These are phyloP conservation scores for Tremellales sp. DNA, from an alignment of 1,284 basidiomycete species.

Conservation along the genomic window DNA sequence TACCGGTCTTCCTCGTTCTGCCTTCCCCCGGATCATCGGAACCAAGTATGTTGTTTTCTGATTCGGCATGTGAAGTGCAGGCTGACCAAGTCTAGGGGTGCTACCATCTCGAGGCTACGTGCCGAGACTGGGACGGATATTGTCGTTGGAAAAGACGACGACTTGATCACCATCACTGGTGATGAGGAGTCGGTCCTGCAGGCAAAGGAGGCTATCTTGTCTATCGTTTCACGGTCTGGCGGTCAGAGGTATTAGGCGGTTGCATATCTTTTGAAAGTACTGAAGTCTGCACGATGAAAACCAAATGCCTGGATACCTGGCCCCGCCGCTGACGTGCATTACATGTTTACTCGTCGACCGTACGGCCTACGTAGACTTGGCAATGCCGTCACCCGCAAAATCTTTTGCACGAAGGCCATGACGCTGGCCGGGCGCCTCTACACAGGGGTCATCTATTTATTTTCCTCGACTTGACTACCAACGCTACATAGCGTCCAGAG, in stretches of 20 bases:
- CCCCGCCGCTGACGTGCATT: too few species aligned
- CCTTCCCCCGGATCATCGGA: slow-evolving; percentile 74
- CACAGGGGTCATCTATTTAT: too few species aligned
- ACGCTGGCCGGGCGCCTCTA: too few species aligned
- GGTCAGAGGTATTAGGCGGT: slow-evolving; percentile 19
- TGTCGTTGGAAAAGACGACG: slow-evolving; percentile 78
- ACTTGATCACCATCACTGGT: slow-evolving; percentile 75
- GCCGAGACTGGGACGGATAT: slow-evolving; percentile 85
- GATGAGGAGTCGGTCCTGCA: slow-evolving; percentile 64
- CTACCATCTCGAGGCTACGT: slow-evolving; percentile 79
- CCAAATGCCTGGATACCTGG: too few species aligned
- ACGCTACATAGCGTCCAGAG: too few species aligned
- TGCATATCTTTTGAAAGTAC: too few species aligned
- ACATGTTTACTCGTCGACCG: too few species aligned
- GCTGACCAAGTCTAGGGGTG: slow-evolving; percentile 33
- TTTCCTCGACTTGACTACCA: too few species aligned
- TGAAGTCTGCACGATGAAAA: too few species aligned
- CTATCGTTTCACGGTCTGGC: slow-evolving; percentile 53
- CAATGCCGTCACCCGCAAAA: too few species aligned
- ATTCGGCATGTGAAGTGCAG: not conserved
- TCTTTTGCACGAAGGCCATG: too few species aligned
- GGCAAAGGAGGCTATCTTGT: slow-evolving; percentile 76
- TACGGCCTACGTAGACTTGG: too few species aligned
- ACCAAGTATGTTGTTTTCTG: slow-evolving; percentile 56
- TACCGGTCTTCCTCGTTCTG: slow-evolving; percentile 48